These are phyloP conservation scores for Solanum etuberosum DNA, from an alignment of 257 asterid genomes.

Conservation along the genomic window DNA sequence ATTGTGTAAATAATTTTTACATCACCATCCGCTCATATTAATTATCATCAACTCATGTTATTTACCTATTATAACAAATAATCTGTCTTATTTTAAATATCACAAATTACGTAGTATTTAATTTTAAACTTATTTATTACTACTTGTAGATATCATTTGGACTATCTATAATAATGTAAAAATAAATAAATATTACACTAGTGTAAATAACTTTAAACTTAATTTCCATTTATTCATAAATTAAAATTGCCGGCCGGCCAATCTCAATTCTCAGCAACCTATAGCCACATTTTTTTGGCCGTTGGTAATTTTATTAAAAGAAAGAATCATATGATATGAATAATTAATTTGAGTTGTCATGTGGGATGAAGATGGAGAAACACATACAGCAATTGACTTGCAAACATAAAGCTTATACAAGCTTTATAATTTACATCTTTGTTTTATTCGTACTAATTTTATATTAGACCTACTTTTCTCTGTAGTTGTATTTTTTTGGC, in stretches of 20 bases:
- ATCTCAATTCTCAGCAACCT: not conserved
- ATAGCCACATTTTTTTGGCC: not conserved
- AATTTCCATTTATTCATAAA: not conserved
- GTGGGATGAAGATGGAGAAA: slow-evolving; percentile 2
- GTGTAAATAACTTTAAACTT: not conserved
- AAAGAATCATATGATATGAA: not conserved
- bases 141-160: not conserved
- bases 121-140: not conserved
- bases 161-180: not conserved
- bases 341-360: not conserved
- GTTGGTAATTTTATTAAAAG: not conserved
- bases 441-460: not conserved
- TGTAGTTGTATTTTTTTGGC: not conserved
- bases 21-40: not conserved
- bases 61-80: not conserved
- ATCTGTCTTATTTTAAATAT: not conserved
- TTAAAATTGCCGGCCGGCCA: not conserved
- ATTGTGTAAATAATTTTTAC: not conserved
- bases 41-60: no score
- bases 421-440: not conserved
- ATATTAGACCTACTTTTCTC: not conserved
- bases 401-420: not conserved
- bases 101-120: not conserved
- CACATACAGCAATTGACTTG: not conserved
- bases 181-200: not conserved